Evolutionary conservation across 1,284 basidiomycete genomes (phyloP), one percentile per base, ranked within the genome.

Genomic region (Tilletia caries): DNA sequence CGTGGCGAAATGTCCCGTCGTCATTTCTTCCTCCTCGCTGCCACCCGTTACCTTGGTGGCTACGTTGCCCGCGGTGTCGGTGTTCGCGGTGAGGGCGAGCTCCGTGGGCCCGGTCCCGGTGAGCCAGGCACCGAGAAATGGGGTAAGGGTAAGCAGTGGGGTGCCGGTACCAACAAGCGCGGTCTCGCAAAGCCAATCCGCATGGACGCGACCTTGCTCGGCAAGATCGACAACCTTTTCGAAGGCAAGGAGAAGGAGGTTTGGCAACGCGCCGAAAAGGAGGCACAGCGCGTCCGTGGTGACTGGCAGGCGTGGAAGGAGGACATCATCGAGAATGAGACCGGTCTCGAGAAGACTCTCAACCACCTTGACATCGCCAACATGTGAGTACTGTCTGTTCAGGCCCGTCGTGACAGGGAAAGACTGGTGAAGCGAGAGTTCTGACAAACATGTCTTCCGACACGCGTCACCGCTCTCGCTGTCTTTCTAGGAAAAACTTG

Each of bases 71-170:
- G 70, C 18, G 70, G 70, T 15, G 27, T 71, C 20, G 70, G 70
- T n/a, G 27, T 71, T 13, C 68, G 70, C 34, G 70, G 70, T 34
- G 60, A 65, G 58, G 70, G 68, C 34, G 70, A 71, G 50, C n/a
- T 62, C 23, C 62, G 65, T 25, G 70, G 70, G 1, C 70, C 70
- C 18, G 70, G 70, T 33, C 48, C 37, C 18, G 70, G 67, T 15
- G 46, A 64, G 52, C 46, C 70, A 29, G 70, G 70, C 12, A 44
- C 60, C 15, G 70, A 69, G 58, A 20, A 20, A n/a, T 71, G 70
- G 70, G 68, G 68, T 15, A 43, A 43, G 12, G 68, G 70, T 25
- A 71, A 71, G 64, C 37, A 70, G 34, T 71, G 70, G 70, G 70
- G 70, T 23, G 64, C 66, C 32, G 70, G 70, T 27, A 71, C 69